A percentile compares a stretch with the other conserved stretches of the same genome.
These are phyloP conservation scores for Carex pumila DNA, from an alignment of 176 grass and related monocot genomes.

Conservation along the genomic window DNA sequence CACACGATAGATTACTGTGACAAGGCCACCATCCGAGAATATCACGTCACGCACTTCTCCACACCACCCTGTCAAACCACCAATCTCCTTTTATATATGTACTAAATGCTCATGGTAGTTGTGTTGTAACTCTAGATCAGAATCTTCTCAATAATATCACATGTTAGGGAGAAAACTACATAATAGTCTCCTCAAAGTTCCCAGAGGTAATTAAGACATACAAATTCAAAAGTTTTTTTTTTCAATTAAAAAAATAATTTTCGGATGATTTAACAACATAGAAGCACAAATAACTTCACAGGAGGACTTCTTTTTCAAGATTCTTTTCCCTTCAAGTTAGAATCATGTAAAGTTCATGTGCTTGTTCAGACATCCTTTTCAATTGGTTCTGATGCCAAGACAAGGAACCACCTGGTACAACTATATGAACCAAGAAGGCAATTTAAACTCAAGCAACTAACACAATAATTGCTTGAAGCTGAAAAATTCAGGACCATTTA, in stretches of 20 bases:
- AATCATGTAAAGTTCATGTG: not conserved
- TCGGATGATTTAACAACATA: not conserved
- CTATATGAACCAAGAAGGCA: not conserved
- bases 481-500: not conserved
- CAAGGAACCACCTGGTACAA: not conserved
- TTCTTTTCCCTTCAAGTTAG: not conserved
- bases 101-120: not conserved
- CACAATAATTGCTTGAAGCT: not conserved
- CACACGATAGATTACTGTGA: conserved; percentile 83
- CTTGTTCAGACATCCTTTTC: not conserved
- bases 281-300: not conserved
- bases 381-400: not conserved
- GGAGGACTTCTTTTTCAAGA: not conserved
- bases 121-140: not conserved
- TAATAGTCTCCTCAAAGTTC: not conserved
- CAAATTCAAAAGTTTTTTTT: not conserved
- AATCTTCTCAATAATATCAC: not conserved
- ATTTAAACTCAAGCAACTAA: not conserved
- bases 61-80: conserved; percentile 62
- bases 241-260: not conserved
- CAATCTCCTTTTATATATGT: not conserved
- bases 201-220: not conserved
- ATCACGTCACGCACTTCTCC: conserved; percentile 83
- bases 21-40: conserved; percentile 57
- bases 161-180: not conserved